phyloP scores from a whole-genome alignment of 2,329 filamentous ascomycete species.

The Aspergillus oerlinghausenensis region DNA sequence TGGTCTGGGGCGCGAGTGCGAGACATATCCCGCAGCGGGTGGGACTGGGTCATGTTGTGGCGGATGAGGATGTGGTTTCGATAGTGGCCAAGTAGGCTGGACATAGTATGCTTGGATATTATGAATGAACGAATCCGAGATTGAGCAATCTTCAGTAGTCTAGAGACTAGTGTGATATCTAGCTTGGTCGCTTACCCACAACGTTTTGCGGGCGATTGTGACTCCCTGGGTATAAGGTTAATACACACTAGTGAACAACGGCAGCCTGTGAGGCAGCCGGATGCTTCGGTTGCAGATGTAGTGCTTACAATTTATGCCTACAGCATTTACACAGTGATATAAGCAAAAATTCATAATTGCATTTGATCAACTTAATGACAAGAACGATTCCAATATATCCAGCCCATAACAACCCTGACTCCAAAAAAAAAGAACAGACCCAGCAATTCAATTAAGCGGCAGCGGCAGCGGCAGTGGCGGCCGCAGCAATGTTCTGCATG shows the following conservation, averaged over 20 bases:
- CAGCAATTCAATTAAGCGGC: conserved; percentile 12
- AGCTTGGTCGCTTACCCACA: no score
- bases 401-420: conserved; percentile 11
- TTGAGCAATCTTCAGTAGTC: not conserved
- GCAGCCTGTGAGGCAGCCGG: no score
- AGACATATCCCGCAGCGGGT: conserved; percentile 92
- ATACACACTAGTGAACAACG: no score
- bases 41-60: conserved; percentile 74
- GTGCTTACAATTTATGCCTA: not conserved
- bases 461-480: conserved; percentile 20
- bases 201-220: no score
- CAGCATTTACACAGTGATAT: not conserved
- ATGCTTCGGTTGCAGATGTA: no score
- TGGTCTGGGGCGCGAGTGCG: conserved; percentile 96
- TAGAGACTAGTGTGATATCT: no score
- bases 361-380: conserved; percentile 7
- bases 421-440: conserved; percentile 5
- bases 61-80: conserved; percentile 64
- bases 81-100: conserved; percentile 50
- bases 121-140: not conserved
- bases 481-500: conserved; percentile 40
- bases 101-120: not conserved
- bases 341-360: conserved; percentile 2
- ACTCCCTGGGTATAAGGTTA: no score
- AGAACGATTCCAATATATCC: conserved; percentile 8